A percentile compares a stretch with the other conserved stretches of the same genome.
Conservation (phyloP, 2,329 filamentous ascomycete genomes). For the Colletotrichum sp. region DNA sequence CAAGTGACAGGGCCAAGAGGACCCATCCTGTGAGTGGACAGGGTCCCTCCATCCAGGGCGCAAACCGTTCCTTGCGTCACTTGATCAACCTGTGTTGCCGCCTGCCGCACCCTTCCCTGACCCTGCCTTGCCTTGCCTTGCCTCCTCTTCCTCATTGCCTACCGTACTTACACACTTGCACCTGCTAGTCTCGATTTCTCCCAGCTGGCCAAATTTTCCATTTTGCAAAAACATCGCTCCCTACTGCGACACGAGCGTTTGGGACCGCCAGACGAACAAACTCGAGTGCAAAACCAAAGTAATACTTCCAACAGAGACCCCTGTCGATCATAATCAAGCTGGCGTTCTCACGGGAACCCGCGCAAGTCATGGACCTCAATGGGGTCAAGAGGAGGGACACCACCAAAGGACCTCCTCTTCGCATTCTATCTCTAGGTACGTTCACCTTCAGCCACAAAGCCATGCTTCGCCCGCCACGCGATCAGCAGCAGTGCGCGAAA, state of each 20-base stretch:
- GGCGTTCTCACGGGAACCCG: slow-evolving; percentile 2
- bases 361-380: slow-evolving; percentile 53
- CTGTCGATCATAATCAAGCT: not conserved
- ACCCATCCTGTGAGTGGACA: not conserved
- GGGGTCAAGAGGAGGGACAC: slow-evolving; percentile 87
- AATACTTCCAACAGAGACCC: not conserved
- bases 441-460: not conserved
- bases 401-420: slow-evolving; percentile 90
- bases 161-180: slow-evolving; percentile 3
- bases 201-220: not conserved
- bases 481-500: not conserved
- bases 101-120: not conserved
- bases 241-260: not conserved
- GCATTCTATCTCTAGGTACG: slow-evolving; percentile 88
- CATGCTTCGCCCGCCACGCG: not conserved
- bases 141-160: not conserved
- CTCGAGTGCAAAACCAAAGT: not conserved
- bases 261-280: not conserved
- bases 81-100: slow-evolving; percentile 7
- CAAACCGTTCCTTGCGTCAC: slow-evolving; percentile 20
- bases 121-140: not conserved
- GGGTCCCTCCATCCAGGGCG: slow-evolving; percentile 1
- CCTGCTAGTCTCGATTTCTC: not conserved
- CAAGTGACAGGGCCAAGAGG: not conserved
- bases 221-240: not conserved